Percentiles rank a stretch among this genome's conserved stretches.
Conservation (phyloP, 1,284 basidiomycete genomes). For the Chalciporus piperatoides region DNA sequence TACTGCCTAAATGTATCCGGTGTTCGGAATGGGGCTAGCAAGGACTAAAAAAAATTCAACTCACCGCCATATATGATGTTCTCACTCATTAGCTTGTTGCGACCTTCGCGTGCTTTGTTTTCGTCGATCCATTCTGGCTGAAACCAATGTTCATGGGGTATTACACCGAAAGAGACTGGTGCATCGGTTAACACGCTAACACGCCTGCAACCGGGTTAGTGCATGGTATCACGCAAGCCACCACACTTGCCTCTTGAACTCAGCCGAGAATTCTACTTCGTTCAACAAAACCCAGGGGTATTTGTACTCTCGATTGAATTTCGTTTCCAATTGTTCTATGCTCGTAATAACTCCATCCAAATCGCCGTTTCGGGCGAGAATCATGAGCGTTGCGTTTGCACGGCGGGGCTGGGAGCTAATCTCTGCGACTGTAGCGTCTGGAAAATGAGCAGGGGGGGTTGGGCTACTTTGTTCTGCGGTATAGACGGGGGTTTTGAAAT, state of each 20-base stretch:
- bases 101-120: conserved; percentile 56
- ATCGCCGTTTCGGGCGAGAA: conserved; percentile 39
- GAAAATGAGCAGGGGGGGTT: conserved; percentile 5
- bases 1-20: conserved; percentile 39
- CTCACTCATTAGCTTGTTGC: conserved; percentile 58
- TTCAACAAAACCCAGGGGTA: conserved; percentile 77
- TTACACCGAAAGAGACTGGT: conserved; percentile 64
- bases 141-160: conserved; percentile 72
- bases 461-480: conserved; percentile 1
- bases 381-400: conserved; percentile 32
- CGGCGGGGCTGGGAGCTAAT: conserved; percentile 14
- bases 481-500: background rate
- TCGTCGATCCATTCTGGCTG: conserved; percentile 84
- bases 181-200: conserved; percentile 54
- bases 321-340: conserved; percentile 53
- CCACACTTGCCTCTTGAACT: conserved; percentile 57
- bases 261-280: conserved; percentile 64
- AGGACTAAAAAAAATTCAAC: conserved; percentile 6
- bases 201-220: conserved; percentile 39
- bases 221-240: conserved; percentile 3
- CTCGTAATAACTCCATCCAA: conserved; percentile 52
- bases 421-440: background rate
- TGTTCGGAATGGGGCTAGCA: background rate
- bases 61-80: conserved; percentile 69
- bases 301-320: conserved; percentile 59